Evolutionary conservation across 306 rosid species (phyloP).

Genomic region (Abrus pulchellus): DNA sequence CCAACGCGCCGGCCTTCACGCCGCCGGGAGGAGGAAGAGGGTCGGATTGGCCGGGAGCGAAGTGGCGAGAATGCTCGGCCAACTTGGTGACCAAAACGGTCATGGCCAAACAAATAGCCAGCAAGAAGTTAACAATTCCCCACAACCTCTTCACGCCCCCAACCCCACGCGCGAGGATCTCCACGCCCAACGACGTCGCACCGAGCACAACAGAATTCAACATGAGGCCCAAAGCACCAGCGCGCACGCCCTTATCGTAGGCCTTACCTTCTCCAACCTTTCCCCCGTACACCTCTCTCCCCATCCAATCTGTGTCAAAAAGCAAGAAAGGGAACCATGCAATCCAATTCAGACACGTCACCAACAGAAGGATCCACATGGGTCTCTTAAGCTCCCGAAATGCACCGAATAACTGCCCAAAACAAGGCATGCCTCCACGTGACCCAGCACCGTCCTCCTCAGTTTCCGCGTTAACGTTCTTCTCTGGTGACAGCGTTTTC

Average conservation of each 20-base stretch:
- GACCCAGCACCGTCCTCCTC: conserved; percentile 10
- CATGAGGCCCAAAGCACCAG: conserved; percentile 83
- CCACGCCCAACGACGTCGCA: conserved; percentile 62
- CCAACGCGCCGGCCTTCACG: conserved; percentile 69
- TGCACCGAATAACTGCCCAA: conserved; percentile 66
- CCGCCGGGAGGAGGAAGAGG: conserved; percentile 52
- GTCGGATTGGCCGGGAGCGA: conserved; percentile 14
- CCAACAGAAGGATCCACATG: conserved; percentile 78
- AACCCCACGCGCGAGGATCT: conserved; percentile 58
- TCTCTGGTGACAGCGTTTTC: neutral
- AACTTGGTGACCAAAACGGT: conserved; percentile 75
- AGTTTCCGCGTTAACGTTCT: neutral
- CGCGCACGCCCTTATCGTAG: conserved; percentile 75
- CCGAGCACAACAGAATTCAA: conserved; percentile 79
- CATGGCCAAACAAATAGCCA: conserved; percentile 58
- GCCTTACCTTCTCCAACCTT: conserved; percentile 52
- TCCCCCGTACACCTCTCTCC: conserved; percentile 87
- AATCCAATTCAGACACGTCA: conserved; percentile 87
- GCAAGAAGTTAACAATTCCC: conserved; percentile 81
- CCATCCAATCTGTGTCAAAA: conserved; percentile 98
- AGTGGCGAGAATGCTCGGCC: conserved; percentile 56
- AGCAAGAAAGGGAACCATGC: conserved; percentile 93
- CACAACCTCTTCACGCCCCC: conserved; percentile 81
- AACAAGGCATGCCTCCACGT: conserved; percentile 47
- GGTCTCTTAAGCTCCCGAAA: conserved; percentile 67